phyloP scores from a whole-genome alignment of 768 basidiomycete species.

The Inosperma sp. region DNA sequence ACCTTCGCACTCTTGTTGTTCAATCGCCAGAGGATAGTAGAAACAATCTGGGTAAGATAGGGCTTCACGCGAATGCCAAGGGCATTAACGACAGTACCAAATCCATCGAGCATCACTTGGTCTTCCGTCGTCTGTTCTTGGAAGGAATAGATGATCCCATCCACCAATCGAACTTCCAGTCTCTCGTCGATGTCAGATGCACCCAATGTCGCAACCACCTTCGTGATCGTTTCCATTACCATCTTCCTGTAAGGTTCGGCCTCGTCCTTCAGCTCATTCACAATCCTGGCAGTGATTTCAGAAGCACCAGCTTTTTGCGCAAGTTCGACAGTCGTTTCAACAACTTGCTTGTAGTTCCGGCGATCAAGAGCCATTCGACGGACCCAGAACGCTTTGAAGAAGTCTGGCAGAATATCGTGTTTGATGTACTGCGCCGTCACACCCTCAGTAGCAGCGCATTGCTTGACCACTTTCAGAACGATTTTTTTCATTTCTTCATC shows the following conservation, averaged over 20 bases:
- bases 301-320: conserved; percentile 96
- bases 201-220: conserved; percentile 87
- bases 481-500: conserved; percentile 99
- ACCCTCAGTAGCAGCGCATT: conserved; percentile 97
- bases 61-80: conserved; percentile 96
- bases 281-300: conserved; percentile 87
- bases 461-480: conserved; percentile 97
- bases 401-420: conserved; percentile 96
- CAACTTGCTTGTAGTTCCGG: conserved; percentile 94
- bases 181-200: conserved; percentile 98
- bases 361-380: conserved; percentile 96
- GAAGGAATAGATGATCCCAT: conserved; percentile 99
- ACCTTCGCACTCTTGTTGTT: conserved; percentile 99
- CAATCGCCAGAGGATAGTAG: conserved; percentile 96
- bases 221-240: conserved; percentile 99
- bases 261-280: conserved; percentile 89
- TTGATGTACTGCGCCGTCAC: conserved; percentile 95
- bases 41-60: conserved; percentile 97
- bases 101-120: conserved; percentile 98
- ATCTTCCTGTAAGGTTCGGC: conserved; percentile 94
- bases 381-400: conserved; percentile 99
- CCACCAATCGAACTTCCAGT: conserved; percentile 88
- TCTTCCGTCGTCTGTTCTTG: conserved; percentile 99
- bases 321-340: conserved; percentile 97
- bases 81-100: conserved; percentile 95